Evolutionary conservation across 257 asterid species (phyloP).

Genomic region (Avicennia marina): DNA sequence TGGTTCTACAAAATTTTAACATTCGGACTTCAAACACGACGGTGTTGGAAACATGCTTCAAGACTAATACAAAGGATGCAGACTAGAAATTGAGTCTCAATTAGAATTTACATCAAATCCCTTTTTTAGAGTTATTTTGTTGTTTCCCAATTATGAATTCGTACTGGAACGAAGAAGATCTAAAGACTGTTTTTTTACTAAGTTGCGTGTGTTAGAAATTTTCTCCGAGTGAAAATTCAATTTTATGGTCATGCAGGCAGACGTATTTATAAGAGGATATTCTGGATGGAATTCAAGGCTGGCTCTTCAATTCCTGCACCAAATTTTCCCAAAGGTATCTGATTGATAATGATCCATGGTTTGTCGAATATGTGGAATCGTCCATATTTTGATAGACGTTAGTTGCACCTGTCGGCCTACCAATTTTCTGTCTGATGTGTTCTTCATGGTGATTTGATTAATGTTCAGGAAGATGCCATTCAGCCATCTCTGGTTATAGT

Average conservation of each 20-base stretch:
- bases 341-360: slow-evolving; percentile 1
- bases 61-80: no score
- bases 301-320: slow-evolving; percentile 60
- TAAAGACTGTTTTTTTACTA: neutral
- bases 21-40: no score
- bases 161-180: neutral
- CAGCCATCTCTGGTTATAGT: slow-evolving; percentile 78
- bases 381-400: neutral
- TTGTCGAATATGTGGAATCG: neutral
- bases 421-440: neutral
- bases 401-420: no score
- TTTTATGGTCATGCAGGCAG: slow-evolving; percentile 46
- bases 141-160: no score
- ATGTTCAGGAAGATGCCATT: slow-evolving; percentile 48
- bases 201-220: neutral
- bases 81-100: no score
- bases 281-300: slow-evolving; percentile 84
- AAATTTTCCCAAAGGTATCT: slow-evolving; percentile 70
- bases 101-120: no score
- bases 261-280: slow-evolving; percentile 70
- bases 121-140: no score
- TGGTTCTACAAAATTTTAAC: no score
- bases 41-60: no score
- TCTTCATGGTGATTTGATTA: neutral
- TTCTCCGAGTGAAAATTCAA: neutral